These are phyloP conservation scores for Neltuma alba DNA, from an alignment of 306 rosid genomes.

Conservation along the genomic window DNA sequence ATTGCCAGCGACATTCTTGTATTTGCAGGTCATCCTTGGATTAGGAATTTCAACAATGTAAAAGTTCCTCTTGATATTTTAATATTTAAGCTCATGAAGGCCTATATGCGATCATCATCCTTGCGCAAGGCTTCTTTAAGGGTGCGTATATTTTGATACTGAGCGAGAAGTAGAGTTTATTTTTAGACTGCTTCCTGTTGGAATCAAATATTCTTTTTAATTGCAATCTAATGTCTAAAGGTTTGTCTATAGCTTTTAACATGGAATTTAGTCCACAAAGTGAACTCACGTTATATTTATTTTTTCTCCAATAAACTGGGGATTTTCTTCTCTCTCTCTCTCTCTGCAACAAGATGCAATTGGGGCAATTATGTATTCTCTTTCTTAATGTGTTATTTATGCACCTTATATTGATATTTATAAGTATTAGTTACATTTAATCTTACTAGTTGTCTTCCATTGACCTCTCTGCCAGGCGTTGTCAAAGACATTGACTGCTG, in stretches of 20 bases:
- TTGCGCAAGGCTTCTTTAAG: conserved; percentile 76
- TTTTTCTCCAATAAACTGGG: neutral
- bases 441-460: conserved; percentile 8
- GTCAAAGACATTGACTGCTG: conserved; percentile 68
- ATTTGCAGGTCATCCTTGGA: conserved; percentile 81
- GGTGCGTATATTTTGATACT: conserved; percentile 47
- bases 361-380: neutral
- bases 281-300: neutral
- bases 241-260: neutral
- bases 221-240: neutral
- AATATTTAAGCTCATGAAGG: conserved; percentile 64
- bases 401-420: neutral
- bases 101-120: conserved; percentile 66
- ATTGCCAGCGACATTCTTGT: conserved; percentile 19
- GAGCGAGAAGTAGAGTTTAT: neutral
- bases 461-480: conserved; percentile 53
- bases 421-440: neutral
- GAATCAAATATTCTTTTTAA: conserved; percentile 1
- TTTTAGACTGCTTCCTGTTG: conserved; percentile 5
- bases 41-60: conserved; percentile 47
- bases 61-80: conserved; percentile 66
- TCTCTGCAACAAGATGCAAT: neutral
- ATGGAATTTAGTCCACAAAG: neutral
- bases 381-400: neutral
- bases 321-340: neutral